Evolutionary conservation across 2,329 filamentous ascomycete genomes (phyloP).

Genomic region (Aspergillus sp.): DNA sequence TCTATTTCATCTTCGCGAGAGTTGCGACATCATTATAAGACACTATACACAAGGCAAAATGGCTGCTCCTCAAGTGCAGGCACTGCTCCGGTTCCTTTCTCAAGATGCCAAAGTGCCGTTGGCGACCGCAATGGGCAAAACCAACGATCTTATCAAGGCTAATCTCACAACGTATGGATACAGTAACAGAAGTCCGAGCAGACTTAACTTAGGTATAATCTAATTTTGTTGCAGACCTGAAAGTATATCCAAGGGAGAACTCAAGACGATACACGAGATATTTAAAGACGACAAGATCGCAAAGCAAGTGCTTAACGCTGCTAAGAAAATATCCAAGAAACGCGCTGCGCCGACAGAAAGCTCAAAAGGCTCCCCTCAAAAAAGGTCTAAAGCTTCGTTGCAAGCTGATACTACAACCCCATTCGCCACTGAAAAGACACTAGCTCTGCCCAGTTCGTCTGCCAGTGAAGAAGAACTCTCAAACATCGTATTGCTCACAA

Average conservation of each 20-base stretch:
- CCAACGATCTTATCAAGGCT: slow-evolving; percentile 54
- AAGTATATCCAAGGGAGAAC: slow-evolving; percentile 50
- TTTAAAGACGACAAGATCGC: slow-evolving; percentile 55
- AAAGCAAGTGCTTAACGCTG: slow-evolving; percentile 58
- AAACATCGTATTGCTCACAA: slow-evolving; percentile 64
- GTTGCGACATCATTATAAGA: not conserved
- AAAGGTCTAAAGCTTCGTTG: slow-evolving; percentile 35
- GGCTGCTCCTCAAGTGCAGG: slow-evolving; percentile 35
- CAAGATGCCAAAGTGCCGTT: slow-evolving; percentile 59
- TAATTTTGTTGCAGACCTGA: slow-evolving; percentile 31
- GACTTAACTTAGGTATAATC: slow-evolving; percentile 1
- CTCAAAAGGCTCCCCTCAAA: slow-evolving; percentile 32
- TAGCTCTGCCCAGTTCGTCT: slow-evolving; percentile 33
- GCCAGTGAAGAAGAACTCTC: slow-evolving; percentile 59
- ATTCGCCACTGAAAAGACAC: slow-evolving; percentile 34
- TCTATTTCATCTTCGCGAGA: not conserved
- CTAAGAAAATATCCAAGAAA: slow-evolving; percentile 59
- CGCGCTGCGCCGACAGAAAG: slow-evolving; percentile 42
- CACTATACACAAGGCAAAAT: slow-evolving; percentile 8
- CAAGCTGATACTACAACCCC: slow-evolving; percentile 21
- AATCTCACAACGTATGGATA: slow-evolving; percentile 43
- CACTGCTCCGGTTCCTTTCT: slow-evolving; percentile 57
- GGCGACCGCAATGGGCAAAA: slow-evolving; percentile 54
- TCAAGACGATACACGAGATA: slow-evolving; percentile 44
- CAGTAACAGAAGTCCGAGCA: not conserved